Conservation (phyloP, 805 yeast species). For the Ogataea philodendri region DNA sequence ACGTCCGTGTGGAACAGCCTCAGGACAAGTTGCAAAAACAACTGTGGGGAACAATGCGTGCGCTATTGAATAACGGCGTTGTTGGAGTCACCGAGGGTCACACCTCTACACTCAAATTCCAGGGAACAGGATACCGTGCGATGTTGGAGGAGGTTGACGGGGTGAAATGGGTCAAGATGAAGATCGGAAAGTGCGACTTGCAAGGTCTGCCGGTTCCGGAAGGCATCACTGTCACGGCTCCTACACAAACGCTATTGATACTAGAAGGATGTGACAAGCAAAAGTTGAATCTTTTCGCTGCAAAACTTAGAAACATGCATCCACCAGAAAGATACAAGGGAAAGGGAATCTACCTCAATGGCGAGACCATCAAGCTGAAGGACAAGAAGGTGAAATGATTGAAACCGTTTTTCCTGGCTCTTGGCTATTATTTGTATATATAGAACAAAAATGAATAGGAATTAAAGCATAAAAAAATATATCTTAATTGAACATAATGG, state of each 20-base stretch:
- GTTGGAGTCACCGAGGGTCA: slow-evolving; percentile 94
- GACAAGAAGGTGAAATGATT: slow-evolving; percentile 88
- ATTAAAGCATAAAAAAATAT: neutral
- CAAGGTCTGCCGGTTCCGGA: slow-evolving; percentile 77
- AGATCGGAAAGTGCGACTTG: slow-evolving; percentile 83
- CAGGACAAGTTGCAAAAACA: slow-evolving; percentile 71
- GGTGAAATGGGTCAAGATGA: slow-evolving; percentile 61
- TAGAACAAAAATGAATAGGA: no score
- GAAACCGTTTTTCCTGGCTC: no score
- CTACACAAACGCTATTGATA: slow-evolving; percentile 81
- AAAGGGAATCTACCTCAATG: slow-evolving; percentile 90
- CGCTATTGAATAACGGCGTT: slow-evolving; percentile 71
- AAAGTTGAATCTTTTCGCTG: slow-evolving; percentile 84
- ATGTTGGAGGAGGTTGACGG: slow-evolving; percentile 59
- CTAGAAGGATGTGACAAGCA: slow-evolving; percentile 88
- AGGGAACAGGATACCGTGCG: slow-evolving; percentile 97
- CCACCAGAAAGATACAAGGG: slow-evolving; percentile 99
- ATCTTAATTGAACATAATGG: slow-evolving; percentile 6
- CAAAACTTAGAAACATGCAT: slow-evolving; percentile 76
- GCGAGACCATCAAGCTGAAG: slow-evolving; percentile 87
- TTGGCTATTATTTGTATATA: no score
- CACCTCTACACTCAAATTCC: slow-evolving; percentile 77
- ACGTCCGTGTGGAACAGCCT: slow-evolving; percentile 49
- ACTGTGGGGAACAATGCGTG: slow-evolving; percentile 94
- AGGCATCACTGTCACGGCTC: slow-evolving; percentile 70